Conservation (phyloP, 768 basidiomycete genomes). For the Pholiota microspora region DNA sequence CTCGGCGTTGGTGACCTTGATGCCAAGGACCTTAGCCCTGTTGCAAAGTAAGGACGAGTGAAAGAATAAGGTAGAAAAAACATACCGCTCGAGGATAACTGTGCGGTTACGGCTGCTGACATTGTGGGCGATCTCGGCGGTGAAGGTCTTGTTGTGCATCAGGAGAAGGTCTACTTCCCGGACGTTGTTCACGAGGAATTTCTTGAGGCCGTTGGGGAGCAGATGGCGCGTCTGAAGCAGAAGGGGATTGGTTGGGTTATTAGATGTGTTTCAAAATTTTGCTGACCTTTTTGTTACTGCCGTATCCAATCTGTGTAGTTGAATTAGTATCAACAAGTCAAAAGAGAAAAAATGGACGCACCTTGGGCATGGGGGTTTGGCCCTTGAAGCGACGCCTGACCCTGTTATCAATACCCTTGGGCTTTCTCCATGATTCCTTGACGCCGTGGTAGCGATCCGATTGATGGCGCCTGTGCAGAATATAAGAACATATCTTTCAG, state of each 20-base stretch:
- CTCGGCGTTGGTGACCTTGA: constrained; percentile 93
- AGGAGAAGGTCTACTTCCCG: constrained; percentile 93
- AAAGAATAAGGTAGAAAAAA: constrained; percentile 2
- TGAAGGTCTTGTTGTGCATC: constrained; percentile 97
- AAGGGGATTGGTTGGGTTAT: constrained; percentile 3
- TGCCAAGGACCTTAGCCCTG: constrained; percentile 81
- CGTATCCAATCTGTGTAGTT: constrained; percentile 69
- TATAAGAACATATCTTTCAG: constrained; percentile 5
- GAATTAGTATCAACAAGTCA: neutral
- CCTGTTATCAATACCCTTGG: constrained; percentile 99
- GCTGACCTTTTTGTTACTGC: constrained; percentile 80
- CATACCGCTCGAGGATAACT: constrained; percentile 82
- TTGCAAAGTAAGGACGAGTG: neutral
- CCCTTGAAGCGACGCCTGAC: constrained; percentile 95
- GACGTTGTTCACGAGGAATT: constrained; percentile 92
- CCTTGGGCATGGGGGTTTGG: constrained; percentile 95
- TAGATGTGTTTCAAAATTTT: constrained; percentile 32
- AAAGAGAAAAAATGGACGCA: constrained; percentile 30
- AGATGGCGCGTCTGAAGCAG: constrained; percentile 83
- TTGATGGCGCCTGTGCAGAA: constrained; percentile 80
- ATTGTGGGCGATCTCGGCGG: constrained; percentile 95
- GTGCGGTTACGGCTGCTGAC: constrained; percentile 96
- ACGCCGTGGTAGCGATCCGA: constrained; percentile 96
- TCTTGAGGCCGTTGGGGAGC: constrained; percentile 94
- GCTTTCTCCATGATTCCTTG: constrained; percentile 99